Conservation (phyloP, 2,329 filamentous ascomycete genomes). For the Ilyonectria mors-panacis region DNA sequence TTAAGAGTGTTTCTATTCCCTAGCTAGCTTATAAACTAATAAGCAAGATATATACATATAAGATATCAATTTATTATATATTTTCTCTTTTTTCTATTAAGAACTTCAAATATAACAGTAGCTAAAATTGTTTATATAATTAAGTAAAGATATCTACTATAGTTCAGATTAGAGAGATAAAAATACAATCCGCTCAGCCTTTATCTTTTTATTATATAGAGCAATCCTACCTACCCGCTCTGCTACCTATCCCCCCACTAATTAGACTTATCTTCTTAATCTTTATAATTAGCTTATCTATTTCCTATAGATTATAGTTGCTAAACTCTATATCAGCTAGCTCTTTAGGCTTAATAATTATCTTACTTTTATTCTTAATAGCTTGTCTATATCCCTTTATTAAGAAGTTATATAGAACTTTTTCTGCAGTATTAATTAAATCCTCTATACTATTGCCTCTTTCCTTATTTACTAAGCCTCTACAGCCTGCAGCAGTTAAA, state of each 20-base stretch:
- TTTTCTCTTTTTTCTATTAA: constrained; percentile 9
- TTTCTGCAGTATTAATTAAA: constrained; percentile 11
- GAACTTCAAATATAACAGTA: constrained; percentile 7
- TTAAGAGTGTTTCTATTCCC: constrained; percentile 8
- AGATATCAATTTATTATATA: constrained; percentile 3
- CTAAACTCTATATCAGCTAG: constrained; percentile 1
- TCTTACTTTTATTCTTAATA: constrained; percentile 9
- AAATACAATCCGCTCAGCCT: constrained; percentile 6
- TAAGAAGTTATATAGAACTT: constrained; percentile 9
- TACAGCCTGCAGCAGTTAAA: constrained; percentile 28
- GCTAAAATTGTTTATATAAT: constrained; percentile 9
- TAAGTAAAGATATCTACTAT: constrained; percentile 7
- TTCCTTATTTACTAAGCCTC: neutral
- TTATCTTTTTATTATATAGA: constrained; percentile 7
- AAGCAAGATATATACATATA: constrained; percentile 6
- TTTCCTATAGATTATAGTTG: neutral
- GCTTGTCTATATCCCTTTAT: neutral
- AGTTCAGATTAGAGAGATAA: constrained; percentile 8
- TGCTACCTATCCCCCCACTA: constrained; percentile 1
- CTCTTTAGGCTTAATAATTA: neutral
- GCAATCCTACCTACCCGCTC: neutral
- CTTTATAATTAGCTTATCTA: constrained; percentile 5
- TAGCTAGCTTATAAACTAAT: constrained; percentile 5
- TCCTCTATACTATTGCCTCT: neutral
- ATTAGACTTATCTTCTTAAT: constrained; percentile 9